Evolutionary conservation across 805 yeast species (phyloP), one percentile per base, ranked within the genome.

Genomic region (Crinitomyces ghanaensis): DNA sequence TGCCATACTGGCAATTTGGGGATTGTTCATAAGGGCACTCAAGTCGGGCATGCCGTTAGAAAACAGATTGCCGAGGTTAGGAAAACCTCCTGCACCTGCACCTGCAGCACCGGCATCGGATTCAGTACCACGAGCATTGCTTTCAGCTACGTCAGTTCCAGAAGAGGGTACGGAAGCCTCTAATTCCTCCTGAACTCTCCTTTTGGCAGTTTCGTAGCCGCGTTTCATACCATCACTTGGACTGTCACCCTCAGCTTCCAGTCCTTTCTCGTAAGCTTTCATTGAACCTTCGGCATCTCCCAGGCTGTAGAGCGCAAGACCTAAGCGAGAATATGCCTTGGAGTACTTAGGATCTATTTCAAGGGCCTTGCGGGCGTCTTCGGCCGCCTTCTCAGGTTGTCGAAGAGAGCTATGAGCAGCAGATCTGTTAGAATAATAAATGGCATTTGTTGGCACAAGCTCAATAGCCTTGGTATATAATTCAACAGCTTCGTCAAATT

Each of bases 251-350:
- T 91, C 97, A 37, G 74, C 72, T 37, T 81, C 85, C 44, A 91
- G 59, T 25, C 95, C 98, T 43, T 67, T 68, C 59, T 81, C 76
- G 61, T 91, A 91, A 19, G 97, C 96, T 30, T 84, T 79, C 65
- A 85, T 65, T 8, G 98, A 72, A 33, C 79, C 94, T 58, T 80
- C 75, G 38, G 88, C 76, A 53, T 86, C 88, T n/a, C 94, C 94
- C 39, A 80, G 65, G n/a, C 95, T 94, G 57, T 78, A 88, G 53
- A 78, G 74, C 4, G 98, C 97, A 47, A 86, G 73, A 2, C 97
- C 98, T 45, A 91, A 66, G 58, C 98, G 77, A 4, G 95, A 82
- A 68, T 85, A 91, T 7, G 94, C 95, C 64, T 88, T 86, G 20
- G 95, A 75, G 49, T 83, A 91, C 5, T 63, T 49, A 34, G 95